These are phyloP conservation scores for Zasmidium angulare DNA, from an alignment of 2,329 filamentous ascomycete genomes.

Conservation along the genomic window DNA sequence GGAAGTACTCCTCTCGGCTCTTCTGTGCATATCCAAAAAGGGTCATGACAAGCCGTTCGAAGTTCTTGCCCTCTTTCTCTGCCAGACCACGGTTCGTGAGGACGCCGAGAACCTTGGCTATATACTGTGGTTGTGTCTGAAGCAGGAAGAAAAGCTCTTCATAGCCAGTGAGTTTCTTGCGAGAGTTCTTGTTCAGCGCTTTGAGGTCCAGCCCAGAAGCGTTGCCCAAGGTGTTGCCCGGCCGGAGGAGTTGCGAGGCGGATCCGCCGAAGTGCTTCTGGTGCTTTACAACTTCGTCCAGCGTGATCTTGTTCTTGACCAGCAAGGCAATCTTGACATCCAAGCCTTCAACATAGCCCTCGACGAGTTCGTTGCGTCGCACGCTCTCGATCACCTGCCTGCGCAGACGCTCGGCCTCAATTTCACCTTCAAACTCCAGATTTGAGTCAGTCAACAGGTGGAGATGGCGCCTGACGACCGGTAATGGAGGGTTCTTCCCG, in stretches of 20 bases:
- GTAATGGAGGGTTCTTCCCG: conserved; percentile 94
- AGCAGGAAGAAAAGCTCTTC: conserved; percentile 97
- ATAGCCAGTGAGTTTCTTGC: conserved; percentile 93
- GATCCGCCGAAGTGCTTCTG: conserved; percentile 89
- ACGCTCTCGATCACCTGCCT: conserved; percentile 98
- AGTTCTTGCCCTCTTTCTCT: conserved; percentile 89
- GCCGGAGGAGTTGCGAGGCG: conserved; percentile 33
- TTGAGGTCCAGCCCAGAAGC: conserved; percentile 88
- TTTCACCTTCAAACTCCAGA: conserved; percentile 97
- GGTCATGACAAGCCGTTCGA: conserved; percentile 93
- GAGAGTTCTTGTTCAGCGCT: conserved; percentile 92
- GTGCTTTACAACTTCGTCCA: conserved; percentile 95
- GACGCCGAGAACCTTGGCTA: conserved; percentile 82
- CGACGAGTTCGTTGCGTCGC: conserved; percentile 91
- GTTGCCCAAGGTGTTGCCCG: conserved; percentile 45
- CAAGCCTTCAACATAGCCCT: conserved; percentile 96
- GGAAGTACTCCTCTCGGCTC: conserved; percentile 91
- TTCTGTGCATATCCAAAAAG: conserved; percentile 97
- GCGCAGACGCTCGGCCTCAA: conserved; percentile 90
- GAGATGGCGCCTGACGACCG: conserved; percentile 96
- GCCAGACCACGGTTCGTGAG: conserved; percentile 79
- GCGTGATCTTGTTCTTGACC: conserved; percentile 98
- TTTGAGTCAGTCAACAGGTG: conserved; percentile 97
- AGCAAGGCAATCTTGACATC: conserved; percentile 98
- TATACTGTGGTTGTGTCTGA: conserved; percentile 93